phyloP scores from a whole-genome alignment of 306 rosid genomes.

The Rosa chinensis region DNA sequence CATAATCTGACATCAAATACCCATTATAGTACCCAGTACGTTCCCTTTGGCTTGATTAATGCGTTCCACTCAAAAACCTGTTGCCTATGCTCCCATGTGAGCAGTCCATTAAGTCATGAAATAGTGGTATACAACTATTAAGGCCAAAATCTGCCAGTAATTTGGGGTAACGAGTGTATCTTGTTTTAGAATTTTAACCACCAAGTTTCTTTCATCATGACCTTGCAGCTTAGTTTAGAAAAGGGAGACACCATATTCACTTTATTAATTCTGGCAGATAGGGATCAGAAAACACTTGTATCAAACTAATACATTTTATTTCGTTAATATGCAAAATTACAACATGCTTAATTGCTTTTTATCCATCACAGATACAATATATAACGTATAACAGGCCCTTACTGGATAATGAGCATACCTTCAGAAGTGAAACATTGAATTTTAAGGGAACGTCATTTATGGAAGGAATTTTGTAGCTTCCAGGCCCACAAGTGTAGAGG shows the following conservation, averaged over 20 bases:
- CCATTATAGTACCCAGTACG: neutral
- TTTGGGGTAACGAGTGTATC: neutral
- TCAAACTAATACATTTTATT: neutral
- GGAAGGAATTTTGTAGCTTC: conserved; percentile 88
- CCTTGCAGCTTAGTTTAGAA: neutral
- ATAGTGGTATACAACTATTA: neutral
- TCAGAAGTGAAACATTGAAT: conserved; percentile 79
- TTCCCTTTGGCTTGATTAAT: neutral
- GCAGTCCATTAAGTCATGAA: neutral
- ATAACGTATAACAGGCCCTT: neutral
- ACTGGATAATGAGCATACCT: conserved; percentile 44
- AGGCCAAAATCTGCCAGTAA: neutral
- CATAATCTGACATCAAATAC: neutral
- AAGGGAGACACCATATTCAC: neutral
- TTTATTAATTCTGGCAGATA: neutral
- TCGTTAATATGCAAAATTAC: neutral
- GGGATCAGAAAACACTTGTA: neutral
- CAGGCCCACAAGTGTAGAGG: conserved; percentile 81
- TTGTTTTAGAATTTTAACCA: neutral
- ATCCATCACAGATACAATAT: neutral
- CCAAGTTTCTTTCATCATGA: neutral
- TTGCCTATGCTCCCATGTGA: neutral
- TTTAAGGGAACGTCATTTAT: conserved; percentile 77
- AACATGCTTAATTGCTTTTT: neutral
- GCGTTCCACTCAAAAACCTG: neutral